Evolutionary conservation across 2,329 filamentous ascomycete genomes (phyloP).

Genomic region (Hymenoscyphus infarciens): DNA sequence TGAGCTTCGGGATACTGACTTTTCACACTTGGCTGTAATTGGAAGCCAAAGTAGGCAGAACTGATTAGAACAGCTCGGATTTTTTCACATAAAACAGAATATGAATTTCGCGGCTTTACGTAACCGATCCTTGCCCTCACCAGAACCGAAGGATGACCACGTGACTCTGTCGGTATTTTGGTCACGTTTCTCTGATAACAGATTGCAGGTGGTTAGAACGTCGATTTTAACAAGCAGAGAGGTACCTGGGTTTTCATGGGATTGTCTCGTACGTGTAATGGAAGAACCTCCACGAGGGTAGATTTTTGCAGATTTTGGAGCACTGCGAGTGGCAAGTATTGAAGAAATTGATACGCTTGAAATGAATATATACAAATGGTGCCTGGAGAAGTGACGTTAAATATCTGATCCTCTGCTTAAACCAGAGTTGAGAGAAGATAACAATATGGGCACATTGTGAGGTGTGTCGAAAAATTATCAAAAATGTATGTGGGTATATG

Average conservation of each 20-base stretch:
- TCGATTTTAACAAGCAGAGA: background rate
- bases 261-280: too few relatives aligned
- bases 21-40: background rate
- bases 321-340: too few relatives aligned
- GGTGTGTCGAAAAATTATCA: background rate
- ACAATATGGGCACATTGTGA: background rate
- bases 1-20: background rate
- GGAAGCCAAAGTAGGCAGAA: background rate
- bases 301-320: too few relatives aligned
- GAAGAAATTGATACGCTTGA: too few relatives aligned
- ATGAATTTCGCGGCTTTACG: background rate
- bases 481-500: background rate
- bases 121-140: background rate
- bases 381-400: too few relatives aligned
- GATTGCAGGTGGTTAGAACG: background rate
- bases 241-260: too few relatives aligned
- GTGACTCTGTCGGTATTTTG: background rate
- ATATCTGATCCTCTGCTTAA: too few relatives aligned
- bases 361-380: too few relatives aligned
- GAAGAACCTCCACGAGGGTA: too few relatives aligned
- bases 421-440: too few relatives aligned
- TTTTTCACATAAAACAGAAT: background rate
- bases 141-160: too few relatives aligned
- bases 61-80: background rate
- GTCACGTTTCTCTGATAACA: background rate